Conservation (phyloP, 1,284 basidiomycete species). For the Malassezia sympodialis region DNA sequence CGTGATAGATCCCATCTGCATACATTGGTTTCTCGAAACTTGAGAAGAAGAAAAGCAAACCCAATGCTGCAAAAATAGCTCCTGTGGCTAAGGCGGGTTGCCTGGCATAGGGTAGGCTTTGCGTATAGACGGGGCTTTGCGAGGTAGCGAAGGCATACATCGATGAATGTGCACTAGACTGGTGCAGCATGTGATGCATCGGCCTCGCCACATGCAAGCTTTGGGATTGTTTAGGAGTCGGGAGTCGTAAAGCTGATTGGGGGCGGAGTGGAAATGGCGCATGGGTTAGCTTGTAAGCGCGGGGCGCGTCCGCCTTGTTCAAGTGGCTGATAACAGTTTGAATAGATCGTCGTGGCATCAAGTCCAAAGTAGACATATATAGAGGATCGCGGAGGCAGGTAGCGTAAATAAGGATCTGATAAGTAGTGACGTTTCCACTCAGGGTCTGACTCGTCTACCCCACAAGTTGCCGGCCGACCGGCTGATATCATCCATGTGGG, state of each 20-base stretch:
- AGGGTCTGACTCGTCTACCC: not conserved
- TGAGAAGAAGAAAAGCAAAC: not conserved
- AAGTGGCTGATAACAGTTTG: conserved; percentile 3
- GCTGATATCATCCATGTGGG: not conserved
- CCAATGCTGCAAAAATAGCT: not conserved
- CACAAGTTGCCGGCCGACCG: not conserved
- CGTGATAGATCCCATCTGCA: not conserved
- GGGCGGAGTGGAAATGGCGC: conserved; percentile 7
- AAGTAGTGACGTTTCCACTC: not conserved
- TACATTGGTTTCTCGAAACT: conserved; percentile 3
- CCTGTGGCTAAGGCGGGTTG: not conserved
- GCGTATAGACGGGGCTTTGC: not conserved
- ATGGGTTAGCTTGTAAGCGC: not conserved
- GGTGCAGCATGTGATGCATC: not conserved
- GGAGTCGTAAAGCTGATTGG: conserved; percentile 2
- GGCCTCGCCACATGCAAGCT: not conserved
- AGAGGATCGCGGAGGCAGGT: not conserved
- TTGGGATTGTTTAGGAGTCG: conserved; percentile 3
- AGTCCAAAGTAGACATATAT: not conserved
- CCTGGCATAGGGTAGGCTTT: not conserved
- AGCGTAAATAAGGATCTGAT: not conserved
- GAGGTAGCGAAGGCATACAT: not conserved
- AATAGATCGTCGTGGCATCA: conserved; percentile 1
- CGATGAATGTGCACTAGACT: not conserved
- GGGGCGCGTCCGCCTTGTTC: not conserved